Base-by-base conservation (phyloP, 2,329 filamentous ascomycete species). In the Penicillium sp. region DNA sequence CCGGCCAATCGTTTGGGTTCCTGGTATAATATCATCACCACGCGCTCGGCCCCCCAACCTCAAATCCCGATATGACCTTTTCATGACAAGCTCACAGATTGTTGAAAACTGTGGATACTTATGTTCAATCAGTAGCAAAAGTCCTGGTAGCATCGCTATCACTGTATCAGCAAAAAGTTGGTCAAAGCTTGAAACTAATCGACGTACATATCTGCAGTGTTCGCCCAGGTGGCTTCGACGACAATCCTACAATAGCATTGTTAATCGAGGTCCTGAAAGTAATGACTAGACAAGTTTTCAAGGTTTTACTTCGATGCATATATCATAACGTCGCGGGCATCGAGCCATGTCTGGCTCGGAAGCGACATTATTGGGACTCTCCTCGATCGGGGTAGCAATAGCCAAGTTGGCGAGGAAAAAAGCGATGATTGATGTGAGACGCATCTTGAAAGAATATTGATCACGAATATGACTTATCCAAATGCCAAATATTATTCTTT, bases 331-430 rank as follows among this genome's bases (percentile, higher is more conserved):
- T 33, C 33, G 44, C 3, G 24, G 31, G 19, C 52, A 54, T 48
- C 50, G n/a, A 19, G 16, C 14, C 16, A 19, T 27, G 14, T 46
- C 50, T 46, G 6, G 43, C 4, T 33, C 19, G 9, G 22, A 10
- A 19, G 33, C 33, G 7, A 19, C 16, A 24, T 14, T 27, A 16
- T 16, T 42, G 33, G 33, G 7, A 14, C n/a, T 46, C 2, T 47
- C 55, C 3, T 57, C 52, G 7, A 27, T 21, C 6, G 57, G 57
- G 14, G 54, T 29, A 8, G 57, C 57, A 10, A 61, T 48, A 10
- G 52, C 49, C 42, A 59, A n/a, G 3, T 42, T 22, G 49, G 59
- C 48, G n/a, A 61, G 35, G 37, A 55, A 14, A 9, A 59, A n/a
- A 10, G 49, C 21, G 5, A 59, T 5, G 9, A 55, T 14, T 9